Evolutionary conservation across 2,329 filamentous ascomycete genomes (phyloP).

Genomic region (Lachnellula cervina): DNA sequence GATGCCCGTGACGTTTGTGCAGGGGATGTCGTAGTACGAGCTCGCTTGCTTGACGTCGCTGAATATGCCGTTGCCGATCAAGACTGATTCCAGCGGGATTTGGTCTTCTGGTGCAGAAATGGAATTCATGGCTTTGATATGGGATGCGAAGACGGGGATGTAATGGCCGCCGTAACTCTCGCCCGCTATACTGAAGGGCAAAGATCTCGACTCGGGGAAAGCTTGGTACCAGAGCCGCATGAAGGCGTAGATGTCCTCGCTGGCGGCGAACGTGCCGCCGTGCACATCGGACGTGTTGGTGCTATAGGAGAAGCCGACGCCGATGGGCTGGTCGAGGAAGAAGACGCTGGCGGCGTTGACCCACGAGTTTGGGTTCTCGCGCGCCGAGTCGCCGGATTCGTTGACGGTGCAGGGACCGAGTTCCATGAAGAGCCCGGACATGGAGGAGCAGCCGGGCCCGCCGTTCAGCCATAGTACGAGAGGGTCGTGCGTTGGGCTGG

Average conservation of each 20-base stretch:
- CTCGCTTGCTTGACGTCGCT: conserved; percentile 48
- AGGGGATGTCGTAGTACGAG: conserved; percentile 46
- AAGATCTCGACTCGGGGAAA: conserved; percentile 37
- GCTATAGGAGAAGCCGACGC: conserved; percentile 36
- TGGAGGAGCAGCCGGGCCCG: conserved; percentile 37
- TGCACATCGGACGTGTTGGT: conserved; percentile 12
- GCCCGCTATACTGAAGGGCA: conserved; percentile 36
- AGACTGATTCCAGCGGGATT: conserved; percentile 42
- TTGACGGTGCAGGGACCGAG: conserved; percentile 42
- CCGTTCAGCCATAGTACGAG: conserved; percentile 31
- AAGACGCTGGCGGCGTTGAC: conserved; percentile 36
- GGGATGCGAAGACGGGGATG: conserved; percentile 37
- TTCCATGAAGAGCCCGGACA: conserved; percentile 40
- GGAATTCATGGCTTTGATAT: conserved; percentile 19
- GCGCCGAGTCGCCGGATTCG: conserved; percentile 33
- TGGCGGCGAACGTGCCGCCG: conserved; percentile 16
- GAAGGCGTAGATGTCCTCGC: conserved; percentile 23
- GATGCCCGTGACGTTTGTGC: conserved; percentile 19
- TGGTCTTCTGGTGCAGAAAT: conserved; percentile 34
- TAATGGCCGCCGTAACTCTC: conserved; percentile 23
- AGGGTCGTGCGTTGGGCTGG: conserved; percentile 12
- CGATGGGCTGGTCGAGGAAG: conserved; percentile 36
- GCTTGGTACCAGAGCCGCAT: conserved; percentile 31
- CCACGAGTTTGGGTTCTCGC: conserved; percentile 36
- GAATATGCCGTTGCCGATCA: conserved; percentile 53